A percentile compares a stretch with the other conserved stretches of the same genome.
These are phyloP conservation scores for Alternaria sp. DNA, from an alignment of 2,329 filamentous ascomycete genomes.

Conservation along the genomic window DNA sequence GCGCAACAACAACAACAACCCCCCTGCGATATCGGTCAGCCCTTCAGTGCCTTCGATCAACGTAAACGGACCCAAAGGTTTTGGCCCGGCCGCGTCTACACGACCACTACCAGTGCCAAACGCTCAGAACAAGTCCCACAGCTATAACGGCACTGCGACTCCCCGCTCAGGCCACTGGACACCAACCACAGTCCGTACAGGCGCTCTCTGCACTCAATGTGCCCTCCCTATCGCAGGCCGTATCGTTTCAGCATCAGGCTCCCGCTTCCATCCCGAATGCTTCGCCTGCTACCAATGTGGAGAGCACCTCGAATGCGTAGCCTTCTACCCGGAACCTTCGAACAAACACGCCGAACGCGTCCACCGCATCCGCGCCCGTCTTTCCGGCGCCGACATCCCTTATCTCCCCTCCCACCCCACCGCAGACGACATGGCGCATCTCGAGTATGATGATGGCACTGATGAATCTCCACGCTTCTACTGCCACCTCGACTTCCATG, in stretches of 20 bases:
- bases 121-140: conserved; percentile 52
- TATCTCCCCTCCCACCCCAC: conserved; percentile 52
- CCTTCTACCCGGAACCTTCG: conserved; percentile 93
- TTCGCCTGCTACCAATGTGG: conserved; percentile 89
- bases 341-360: conserved; percentile 74
- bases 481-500: conserved; percentile 99
- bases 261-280: conserved; percentile 90
- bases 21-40: conserved; percentile 35
- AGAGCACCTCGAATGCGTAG: conserved; percentile 89
- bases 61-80: conserved; percentile 32
- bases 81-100: conserved; percentile 44
- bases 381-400: conserved; percentile 60
- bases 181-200: conserved; percentile 59
- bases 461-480: conserved; percentile 82
- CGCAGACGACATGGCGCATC: conserved; percentile 64
- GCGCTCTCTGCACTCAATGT: conserved; percentile 85
- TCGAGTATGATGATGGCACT: conserved; percentile 67
- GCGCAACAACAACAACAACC: conserved; percentile 24
- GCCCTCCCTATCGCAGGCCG: conserved; percentile 85
- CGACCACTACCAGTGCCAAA: conserved; percentile 58
- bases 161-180: conserved; percentile 55
- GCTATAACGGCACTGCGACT: conserved; percentile 44
- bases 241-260: conserved; percentile 82
- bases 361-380: conserved; percentile 72
- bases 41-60: conserved; percentile 41